Evolutionary conservation across 1,284 basidiomycete species (phyloP).

Genomic region (Naganishia liquefaciens): DNA sequence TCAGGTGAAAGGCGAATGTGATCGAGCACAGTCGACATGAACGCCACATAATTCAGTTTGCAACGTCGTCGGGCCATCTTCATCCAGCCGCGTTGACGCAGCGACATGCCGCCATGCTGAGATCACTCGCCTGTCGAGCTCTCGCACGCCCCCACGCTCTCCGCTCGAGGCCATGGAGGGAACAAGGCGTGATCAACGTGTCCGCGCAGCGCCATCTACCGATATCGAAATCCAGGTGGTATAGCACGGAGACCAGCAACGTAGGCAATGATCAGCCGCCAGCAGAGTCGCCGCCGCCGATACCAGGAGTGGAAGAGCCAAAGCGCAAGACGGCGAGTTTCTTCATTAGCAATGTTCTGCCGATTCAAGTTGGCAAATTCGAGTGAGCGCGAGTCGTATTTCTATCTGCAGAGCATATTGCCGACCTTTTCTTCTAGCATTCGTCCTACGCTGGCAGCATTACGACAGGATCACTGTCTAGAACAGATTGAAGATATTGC

Average conservation of each 20-base stretch:
- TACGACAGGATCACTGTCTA: slow-evolving; percentile 49
- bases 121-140: slow-evolving; percentile 11
- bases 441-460: slow-evolving; percentile 42
- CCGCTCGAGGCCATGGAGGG: background rate
- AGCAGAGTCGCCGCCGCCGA: too few relatives aligned
- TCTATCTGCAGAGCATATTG: background rate
- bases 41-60: too few relatives aligned
- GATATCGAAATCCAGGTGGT: slow-evolving; percentile 2
- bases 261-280: too few relatives aligned
- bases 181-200: background rate
- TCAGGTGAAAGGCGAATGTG: background rate
- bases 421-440: slow-evolving; percentile 25
- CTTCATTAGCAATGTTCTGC: slow-evolving; percentile 54
- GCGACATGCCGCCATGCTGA: slow-evolving; percentile 22
- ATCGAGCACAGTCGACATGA: slow-evolving; percentile 7
- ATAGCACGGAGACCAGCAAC: background rate
- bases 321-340: slow-evolving; percentile 38
- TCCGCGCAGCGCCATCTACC: background rate
- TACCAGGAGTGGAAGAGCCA: slow-evolving; percentile 12
- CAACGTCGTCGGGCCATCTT: too few relatives aligned
- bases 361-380: slow-evolving; percentile 47
- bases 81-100: too few relatives aligned
- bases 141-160: background rate
- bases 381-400: slow-evolving; percentile 42
- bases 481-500: slow-evolving; percentile 49